Evolutionary conservation across 106 monocot species (phyloP).

Genomic region (Dendrobium chrysotoxum): DNA sequence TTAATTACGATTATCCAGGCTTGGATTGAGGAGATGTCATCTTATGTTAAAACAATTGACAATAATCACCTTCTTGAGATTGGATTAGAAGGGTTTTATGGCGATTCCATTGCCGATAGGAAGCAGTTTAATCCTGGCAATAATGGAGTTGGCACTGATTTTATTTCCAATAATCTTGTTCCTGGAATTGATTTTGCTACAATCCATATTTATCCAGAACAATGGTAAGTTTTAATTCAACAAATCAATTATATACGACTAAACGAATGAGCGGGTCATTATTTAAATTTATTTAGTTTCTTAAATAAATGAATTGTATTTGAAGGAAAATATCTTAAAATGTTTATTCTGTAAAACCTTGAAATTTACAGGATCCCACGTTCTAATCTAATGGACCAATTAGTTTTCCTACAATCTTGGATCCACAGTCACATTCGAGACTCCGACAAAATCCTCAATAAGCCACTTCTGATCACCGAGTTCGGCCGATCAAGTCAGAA

Average conservation of each 20-base stretch:
- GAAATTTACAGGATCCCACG: conserved; percentile 21
- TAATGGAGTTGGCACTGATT: conserved; percentile 42
- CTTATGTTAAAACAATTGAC: conserved; percentile 46
- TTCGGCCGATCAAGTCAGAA: conserved; percentile 12
- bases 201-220: conserved; percentile 69
- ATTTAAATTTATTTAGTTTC: background rate
- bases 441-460: conserved; percentile 14
- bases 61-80: conserved; percentile 51
- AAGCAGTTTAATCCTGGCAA: conserved; percentile 55
- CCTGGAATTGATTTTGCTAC: conserved; percentile 54
- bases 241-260: too few relatives aligned
- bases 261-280: background rate
- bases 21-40: conserved; percentile 61
- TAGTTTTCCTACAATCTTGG: conserved; percentile 27
- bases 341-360: too few relatives aligned
- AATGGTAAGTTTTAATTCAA: conserved; percentile 33
- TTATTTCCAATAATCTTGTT: conserved; percentile 48
- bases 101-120: conserved; percentile 36
- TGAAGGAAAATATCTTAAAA: too few relatives aligned
- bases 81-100: conserved; percentile 65
- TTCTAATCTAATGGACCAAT: conserved; percentile 21
- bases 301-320: too few relatives aligned
- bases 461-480: conserved; percentile 53
- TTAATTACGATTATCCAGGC: conserved; percentile 9
- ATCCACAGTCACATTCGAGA: conserved; percentile 25